phyloP scores from a whole-genome alignment of 495 filamentous ascomycete genomes.

The Annulohypoxylon stygium region DNA sequence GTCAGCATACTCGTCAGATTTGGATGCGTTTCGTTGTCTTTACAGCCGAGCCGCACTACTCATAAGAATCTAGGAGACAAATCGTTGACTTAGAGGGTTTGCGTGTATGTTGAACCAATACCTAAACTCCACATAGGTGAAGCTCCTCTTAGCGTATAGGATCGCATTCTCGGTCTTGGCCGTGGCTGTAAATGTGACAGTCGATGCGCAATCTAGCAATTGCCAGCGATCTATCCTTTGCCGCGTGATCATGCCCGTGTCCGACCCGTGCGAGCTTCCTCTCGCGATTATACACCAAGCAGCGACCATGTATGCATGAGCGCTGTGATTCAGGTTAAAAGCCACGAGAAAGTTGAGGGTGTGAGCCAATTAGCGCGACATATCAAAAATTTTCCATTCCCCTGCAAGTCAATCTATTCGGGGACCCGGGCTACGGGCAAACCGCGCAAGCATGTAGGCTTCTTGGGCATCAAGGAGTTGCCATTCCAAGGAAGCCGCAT shows the following conservation, averaged over 20 bases:
- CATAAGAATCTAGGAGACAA: constrained; percentile 3
- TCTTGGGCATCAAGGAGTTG: constrained; percentile 38
- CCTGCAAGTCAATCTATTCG: constrained; percentile 30
- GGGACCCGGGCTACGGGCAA: constrained; percentile 25
- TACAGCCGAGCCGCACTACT: constrained; percentile 13
- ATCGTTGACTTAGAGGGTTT: constrained; percentile 12
- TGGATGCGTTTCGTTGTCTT: constrained; percentile 1
- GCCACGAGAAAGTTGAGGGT: constrained; percentile 21
- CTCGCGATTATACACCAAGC: constrained; percentile 16
- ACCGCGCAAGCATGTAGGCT: constrained; percentile 28
- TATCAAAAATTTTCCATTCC: constrained; percentile 28
- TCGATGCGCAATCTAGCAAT: constrained; percentile 26
- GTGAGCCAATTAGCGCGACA: constrained; percentile 28
- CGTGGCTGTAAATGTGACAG: constrained; percentile 22
- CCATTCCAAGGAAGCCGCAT: constrained; percentile 40
- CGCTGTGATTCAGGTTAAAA: constrained; percentile 16
- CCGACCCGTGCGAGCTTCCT: constrained; percentile 13
- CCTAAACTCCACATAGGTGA: constrained; percentile 41
- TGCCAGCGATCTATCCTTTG: constrained; percentile 30
- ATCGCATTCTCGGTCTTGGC: constrained; percentile 23
- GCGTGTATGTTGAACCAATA: constrained; percentile 37
- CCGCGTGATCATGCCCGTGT: constrained; percentile 39
- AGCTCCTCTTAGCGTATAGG: constrained; percentile 20
- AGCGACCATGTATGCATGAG: constrained; percentile 20
- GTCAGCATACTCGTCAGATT: background rate